Conservation (phyloP, 768 basidiomycete genomes). For the Hortiboletus campestris region DNA sequence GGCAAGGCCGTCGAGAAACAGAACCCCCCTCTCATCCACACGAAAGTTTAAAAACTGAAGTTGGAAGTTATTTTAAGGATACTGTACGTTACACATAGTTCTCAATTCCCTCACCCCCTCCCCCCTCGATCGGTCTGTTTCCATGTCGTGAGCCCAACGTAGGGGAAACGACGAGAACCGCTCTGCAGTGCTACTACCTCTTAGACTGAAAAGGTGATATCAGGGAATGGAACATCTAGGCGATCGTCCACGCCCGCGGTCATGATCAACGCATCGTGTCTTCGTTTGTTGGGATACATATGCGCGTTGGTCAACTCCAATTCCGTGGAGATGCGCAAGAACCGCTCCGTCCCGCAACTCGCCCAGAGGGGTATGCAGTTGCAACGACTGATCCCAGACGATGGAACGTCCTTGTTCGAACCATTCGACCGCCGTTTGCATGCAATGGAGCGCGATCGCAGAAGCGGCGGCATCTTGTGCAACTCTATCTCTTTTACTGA, state of each 20-base stretch:
- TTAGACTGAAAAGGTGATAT: neutral
- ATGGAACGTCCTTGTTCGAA: conserved; percentile 7
- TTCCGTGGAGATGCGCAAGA: neutral
- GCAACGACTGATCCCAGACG: conserved; percentile 8
- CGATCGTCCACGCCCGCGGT: neutral
- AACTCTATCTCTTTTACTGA: conserved; percentile 35
- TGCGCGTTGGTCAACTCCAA: neutral
- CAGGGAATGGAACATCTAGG: neutral
- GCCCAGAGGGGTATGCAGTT: neutral
- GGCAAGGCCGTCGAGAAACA: too few relatives aligned
- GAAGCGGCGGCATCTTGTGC: conserved; percentile 19
- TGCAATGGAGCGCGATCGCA: conserved; percentile 7
- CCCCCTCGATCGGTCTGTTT: too few relatives aligned
- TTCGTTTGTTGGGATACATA: neutral
- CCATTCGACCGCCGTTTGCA: neutral
- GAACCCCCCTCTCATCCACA: too few relatives aligned
- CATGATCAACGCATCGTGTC: too few relatives aligned
- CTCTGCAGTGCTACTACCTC: neutral
- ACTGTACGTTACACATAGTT: too few relatives aligned
- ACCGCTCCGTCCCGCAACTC: neutral
- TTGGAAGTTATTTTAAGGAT: too few relatives aligned
- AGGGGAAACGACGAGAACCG: too few relatives aligned
- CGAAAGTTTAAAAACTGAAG: too few relatives aligned
- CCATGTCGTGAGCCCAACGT: too few relatives aligned
- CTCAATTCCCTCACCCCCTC: too few relatives aligned